Evolutionary conservation across 2,329 filamentous ascomycete species (phyloP), one percentile per base, ranked within the genome.

Genomic region (Peltaster fructicola): DNA sequence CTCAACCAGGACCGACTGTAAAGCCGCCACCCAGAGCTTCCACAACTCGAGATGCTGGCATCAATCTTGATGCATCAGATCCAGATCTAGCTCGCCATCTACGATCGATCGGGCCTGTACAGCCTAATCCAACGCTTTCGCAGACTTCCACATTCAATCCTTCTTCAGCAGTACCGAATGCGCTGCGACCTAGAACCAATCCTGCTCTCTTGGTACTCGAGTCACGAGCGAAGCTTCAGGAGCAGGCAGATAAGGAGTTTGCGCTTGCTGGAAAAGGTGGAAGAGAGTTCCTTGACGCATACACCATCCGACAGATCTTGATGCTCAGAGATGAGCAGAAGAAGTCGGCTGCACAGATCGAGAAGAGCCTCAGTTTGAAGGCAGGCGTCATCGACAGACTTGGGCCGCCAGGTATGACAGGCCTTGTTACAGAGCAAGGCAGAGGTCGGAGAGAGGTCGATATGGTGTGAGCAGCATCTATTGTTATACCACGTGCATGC

Each of bases 81-180:
- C 66, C 67, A 2, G 56, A 63, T 41, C 85, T 62, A 67, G 77
- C 84, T 60, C 73, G 69, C 45, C 90, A 82, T 35, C 78, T 95
- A 33, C 76, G 72, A 39, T 54, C 51, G 22, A 53, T 73, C 30
- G 68, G 67, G 29, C 59, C 65, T 27, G 67, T 71, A 6, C 60
- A 59, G 26, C 64, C 65, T 15, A 61, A 60, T 30, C 64, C 64
- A 3, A 66, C 65, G 14, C 53, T 60, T 33, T 69, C 65, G 7
- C 52, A 57, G 16, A 58, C 61, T 19, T 69, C 65, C 21, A 57
- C 57, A 13, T 65, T 63, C 36, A 34, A 31, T 34, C 15, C 17
- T 9, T 23, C 22, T 8, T 15, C 11, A n/a, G 41, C 35, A 5
- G 35, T 41, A 23, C 36, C 25, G 18, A 43, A 37, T 35, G 41